Conservation (phyloP, 371 early-diverging fungal genomes). For the Haplosporangium sp. region DNA sequence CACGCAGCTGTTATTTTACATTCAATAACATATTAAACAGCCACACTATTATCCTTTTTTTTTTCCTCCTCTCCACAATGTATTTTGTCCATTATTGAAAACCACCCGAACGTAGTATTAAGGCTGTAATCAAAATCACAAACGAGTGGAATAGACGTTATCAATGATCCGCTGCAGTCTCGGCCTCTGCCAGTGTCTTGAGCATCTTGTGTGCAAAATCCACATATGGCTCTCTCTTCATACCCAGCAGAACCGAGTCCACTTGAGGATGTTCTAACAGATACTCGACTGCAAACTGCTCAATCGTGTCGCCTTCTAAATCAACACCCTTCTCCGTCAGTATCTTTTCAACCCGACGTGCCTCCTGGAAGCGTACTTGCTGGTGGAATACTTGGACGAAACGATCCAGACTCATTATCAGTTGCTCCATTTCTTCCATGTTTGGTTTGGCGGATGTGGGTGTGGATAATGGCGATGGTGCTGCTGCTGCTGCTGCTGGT, state of each 20-base stretch:
- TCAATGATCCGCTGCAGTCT: neutral
- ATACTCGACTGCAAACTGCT: conserved; percentile 47
- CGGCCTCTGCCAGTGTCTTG: neutral
- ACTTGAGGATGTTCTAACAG: conserved; percentile 39
- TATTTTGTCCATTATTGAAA: too few relatives aligned
- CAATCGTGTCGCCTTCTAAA: conserved; percentile 36
- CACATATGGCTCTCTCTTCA: conserved; percentile 52
- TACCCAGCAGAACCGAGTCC: conserved; percentile 46
- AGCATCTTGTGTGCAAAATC: conserved; percentile 50
- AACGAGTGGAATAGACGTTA: neutral
- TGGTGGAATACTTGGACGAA: conserved; percentile 37
- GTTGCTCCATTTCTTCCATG: conserved; percentile 18
- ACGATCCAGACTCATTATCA: conserved; percentile 17
- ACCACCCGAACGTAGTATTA: too few relatives aligned
- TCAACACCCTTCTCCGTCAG: conserved; percentile 38
- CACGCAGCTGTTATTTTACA: too few relatives aligned
- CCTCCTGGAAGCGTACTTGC: conserved; percentile 43
- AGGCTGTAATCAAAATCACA: too few relatives aligned
- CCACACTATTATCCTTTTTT: too few relatives aligned
- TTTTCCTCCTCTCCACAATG: too few relatives aligned
- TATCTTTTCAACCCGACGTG: conserved; percentile 26
- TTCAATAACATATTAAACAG: too few relatives aligned
- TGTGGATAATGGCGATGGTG: neutral
- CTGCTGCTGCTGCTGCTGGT: neutral
- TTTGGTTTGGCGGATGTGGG: neutral